These are phyloP conservation scores for Arachis stenosperma DNA, from an alignment of 306 rosid species.

Conservation along the genomic window DNA sequence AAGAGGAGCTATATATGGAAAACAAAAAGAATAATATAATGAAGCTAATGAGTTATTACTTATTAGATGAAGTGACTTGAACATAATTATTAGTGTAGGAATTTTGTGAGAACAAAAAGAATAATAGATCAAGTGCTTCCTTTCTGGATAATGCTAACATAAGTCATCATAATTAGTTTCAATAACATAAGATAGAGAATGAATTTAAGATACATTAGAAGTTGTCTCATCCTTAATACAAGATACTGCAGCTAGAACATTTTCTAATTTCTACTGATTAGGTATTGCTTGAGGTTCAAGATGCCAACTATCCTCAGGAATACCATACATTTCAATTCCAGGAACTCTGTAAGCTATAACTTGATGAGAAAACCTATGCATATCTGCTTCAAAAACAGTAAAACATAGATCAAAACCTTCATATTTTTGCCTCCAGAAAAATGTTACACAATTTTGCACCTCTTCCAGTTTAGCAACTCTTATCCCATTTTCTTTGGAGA, in stretches of 20 bases:
- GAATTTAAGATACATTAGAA: not conserved
- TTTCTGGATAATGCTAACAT: not conserved
- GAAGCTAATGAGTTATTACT: too few relatives aligned
- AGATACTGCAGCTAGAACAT: not conserved
- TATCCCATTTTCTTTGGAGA: slow-evolving; percentile 9
- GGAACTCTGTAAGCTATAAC: slow-evolving; percentile 25
- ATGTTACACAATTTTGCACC: slow-evolving; percentile 21
- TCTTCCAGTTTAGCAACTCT: slow-evolving; percentile 30
- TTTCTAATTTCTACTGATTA: not conserved
- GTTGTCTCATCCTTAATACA: not conserved
- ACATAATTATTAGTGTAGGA: too few relatives aligned
- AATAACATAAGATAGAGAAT: not conserved
- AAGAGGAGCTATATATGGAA: too few relatives aligned
- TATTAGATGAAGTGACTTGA: too few relatives aligned
- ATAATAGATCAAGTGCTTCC: not conserved
- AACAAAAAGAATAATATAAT: too few relatives aligned
- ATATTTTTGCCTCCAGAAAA: slow-evolving; percentile 10
- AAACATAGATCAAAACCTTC: not conserved
- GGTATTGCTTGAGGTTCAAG: slow-evolving; percentile 32
- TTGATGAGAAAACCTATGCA: slow-evolving; percentile 30
- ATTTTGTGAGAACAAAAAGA: too few relatives aligned
- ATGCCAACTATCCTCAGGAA: slow-evolving; percentile 40
- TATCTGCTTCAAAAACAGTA: slow-evolving; percentile 14
- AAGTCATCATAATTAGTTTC: not conserved
- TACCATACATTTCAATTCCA: slow-evolving; percentile 37